Evolutionary conservation across 495 filamentous ascomycete species (phyloP), one percentile per base, ranked within the genome.

Genomic region (Tuber melanosporum): DNA sequence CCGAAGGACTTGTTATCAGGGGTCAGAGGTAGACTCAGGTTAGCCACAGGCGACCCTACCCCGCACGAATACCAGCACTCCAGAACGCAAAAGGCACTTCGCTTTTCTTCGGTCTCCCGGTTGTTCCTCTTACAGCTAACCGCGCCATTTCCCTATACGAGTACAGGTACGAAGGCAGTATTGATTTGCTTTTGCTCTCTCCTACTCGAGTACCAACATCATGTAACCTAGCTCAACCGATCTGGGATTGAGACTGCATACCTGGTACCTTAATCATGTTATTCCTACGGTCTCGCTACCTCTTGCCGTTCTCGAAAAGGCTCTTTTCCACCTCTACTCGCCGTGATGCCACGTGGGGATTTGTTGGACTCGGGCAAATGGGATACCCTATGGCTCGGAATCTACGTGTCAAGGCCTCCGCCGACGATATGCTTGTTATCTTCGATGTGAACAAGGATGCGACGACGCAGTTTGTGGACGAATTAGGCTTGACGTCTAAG

Each of bases 311-410:
- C 41, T 19, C 71, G 52, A 19, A 71, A 66, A 66, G 80, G 15
- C 73, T 75, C 3, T 77, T 83, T 62, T 83, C 81, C 1, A 52
- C 80, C 3, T 78, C 81, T 7, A 15, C 49, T 15, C 46, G 26
- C 66, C 52, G 46, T 17, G 69, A 45, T 14, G 43, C 81, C 71
- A 78, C 44, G 75, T 83, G 81, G 73, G 93, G 92, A 19, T 96
- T 97, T 84, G 91, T 97, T 79, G 93, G 93, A 5, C 85, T 97
- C 43, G 93, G 93, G 12, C 91, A 92, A 82, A 97, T 97, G 93
- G 93, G 91, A 3, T 95, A 92, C 75, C 90, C 92, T 79, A 96
- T 97, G 93, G 93, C 93, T n/a, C 89, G 89, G 83, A 97, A 95
- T 81, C 86, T 97, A 1, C 91, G 92, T 77, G 86, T 90, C 42